Base-by-base conservation (phyloP, 2,329 filamentous ascomycete species). In the Xylariaceae sp. region DNA sequence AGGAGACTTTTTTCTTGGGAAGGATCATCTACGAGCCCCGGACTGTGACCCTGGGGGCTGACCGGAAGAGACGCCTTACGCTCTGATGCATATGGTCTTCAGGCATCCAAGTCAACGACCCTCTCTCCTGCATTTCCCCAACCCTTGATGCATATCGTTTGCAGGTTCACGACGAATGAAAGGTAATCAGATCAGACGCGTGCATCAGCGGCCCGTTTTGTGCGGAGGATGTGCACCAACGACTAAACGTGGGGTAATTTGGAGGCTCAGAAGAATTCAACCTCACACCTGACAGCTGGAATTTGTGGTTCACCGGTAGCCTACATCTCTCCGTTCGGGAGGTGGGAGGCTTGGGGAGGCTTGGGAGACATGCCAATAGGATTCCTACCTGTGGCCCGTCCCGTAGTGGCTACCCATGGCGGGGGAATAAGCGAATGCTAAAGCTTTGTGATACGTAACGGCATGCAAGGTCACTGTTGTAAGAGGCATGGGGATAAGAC, bases 401-500 rank as follows among this genome's bases (percentile, higher is more conserved):
- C 64, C 64, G 64, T 58, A 36, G 48, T 54, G 39, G 30, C 50
- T 58, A 55, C 55, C 58, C 50, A 50, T 49, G 48, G 18, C 40
- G 32, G 39, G 47, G 36, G n/a, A 52, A 48, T 46, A 23, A 56
- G 58, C 60, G 58, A 63, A 67, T 66, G 43, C 60, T 32, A 62
- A 52, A 48, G 55, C 27, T 62, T 63, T 35, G 37, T 46, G 53
- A 57, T 67, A 68, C 64, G 66, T 67, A 65, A 68, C 58, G 52
- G 43, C 52, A 58, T 58, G 51, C 36, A 52, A 48, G 44, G 24
- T 45, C 55, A 29, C 40, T 26, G 50, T 53, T 30, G 41, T 35
- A 20, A 50, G n/a, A 21, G 13, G 9, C 23, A 4, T 6, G 21
- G 43, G 41, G 45, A 53, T 37, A 35, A 48, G 33, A 32, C 37